Evolutionary conservation across 495 filamentous ascomycete species (phyloP), one percentile per base, ranked within the genome.

Genomic region (Aspergillus nanangensis): DNA sequence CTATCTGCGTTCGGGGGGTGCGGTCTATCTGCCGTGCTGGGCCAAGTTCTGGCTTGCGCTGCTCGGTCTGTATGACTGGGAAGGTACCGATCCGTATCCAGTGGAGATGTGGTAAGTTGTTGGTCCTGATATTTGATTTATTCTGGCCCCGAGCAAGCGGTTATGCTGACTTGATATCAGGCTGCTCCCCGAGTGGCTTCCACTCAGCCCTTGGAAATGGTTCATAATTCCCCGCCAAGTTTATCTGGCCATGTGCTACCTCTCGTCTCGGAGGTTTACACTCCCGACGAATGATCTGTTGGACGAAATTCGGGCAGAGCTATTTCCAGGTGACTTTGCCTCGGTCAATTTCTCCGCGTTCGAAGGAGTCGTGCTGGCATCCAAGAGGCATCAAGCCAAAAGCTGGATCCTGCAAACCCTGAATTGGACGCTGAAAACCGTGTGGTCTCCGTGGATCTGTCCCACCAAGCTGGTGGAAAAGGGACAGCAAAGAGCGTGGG

Each of bases 41-140:
- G 80, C 81, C 4, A 95, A 95, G 58, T 91, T 90, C 65, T 87
- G 87, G 87, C 66, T 95, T 20, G 77, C 78, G 8, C 69, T 91
- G 5, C 56, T 95, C 54, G 84, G 84, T 3, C 76, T 91, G 8
- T 78, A 76, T 41, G 63, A 82, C 14, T 94, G 86, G 85, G 86
- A 91, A 35, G 80, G 84, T 7, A 41, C 45, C 1, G 40, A 93
- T 54, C 89, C 89, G 0, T 75, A 86, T 3, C 89, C 89, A 3
- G 79, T 87, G 0, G 89, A 31, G 27, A 31, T 31, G 27, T 31
- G 27, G 27, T 31, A 7, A 31, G 27, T 7, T 31, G 7, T 13
- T 31, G 27, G 27, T 31, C 27, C 27, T 31, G 13, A 7, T 31
- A 31, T 31, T 31, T 7, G 7, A 13, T 31, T 31, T 31, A 31